Evolutionary conservation across 768 basidiomycete genomes (phyloP).

Genomic region (Suillus tomentosus): DNA sequence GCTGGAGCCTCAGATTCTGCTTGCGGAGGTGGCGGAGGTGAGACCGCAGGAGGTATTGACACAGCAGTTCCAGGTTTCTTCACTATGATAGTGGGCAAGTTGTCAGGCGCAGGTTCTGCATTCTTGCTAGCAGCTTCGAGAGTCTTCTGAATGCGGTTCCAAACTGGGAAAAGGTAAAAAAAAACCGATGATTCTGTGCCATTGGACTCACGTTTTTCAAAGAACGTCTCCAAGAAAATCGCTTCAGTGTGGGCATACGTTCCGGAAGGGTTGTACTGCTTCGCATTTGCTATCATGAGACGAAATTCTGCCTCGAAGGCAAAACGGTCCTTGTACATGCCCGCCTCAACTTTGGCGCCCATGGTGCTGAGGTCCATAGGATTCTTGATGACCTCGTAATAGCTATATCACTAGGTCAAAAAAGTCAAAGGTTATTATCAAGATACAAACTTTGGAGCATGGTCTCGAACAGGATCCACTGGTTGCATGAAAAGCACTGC

Average conservation of each 20-base stretch:
- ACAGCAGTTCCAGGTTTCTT: conserved; percentile 20
- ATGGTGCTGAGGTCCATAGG: conserved; percentile 97
- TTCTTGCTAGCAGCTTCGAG: conserved; percentile 65
- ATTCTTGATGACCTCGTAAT: conserved; percentile 85
- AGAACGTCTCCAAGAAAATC: conserved; percentile 72
- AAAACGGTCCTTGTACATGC: conserved; percentile 82
- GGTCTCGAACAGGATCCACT: conserved; percentile 94
- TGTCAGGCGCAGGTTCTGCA: conserved; percentile 24
- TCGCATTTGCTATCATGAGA: conserved; percentile 87
- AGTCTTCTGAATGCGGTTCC: conserved; percentile 86
- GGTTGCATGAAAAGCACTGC: conserved; percentile 79
- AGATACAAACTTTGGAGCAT: conserved; percentile 72
- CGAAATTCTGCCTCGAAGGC: conserved; percentile 86
- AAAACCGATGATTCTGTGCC: conserved; percentile 8
- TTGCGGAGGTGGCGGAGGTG: conserved; percentile 30
- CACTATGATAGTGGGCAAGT: conserved; percentile 27
- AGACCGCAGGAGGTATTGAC: conserved; percentile 6
- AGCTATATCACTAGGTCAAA: conserved; percentile 47
- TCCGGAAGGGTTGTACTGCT: conserved; percentile 75
- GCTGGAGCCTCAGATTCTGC: conserved; percentile 42
- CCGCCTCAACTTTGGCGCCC: conserved; percentile 80
- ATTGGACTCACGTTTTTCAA: conserved; percentile 75
- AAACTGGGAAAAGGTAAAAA: conserved; percentile 51
- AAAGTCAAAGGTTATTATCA: conserved; percentile 6
- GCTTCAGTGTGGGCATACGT: conserved; percentile 78